These are phyloP conservation scores for Neonectria hederae DNA, from an alignment of 2,329 filamentous ascomycete species.

Conservation along the genomic window DNA sequence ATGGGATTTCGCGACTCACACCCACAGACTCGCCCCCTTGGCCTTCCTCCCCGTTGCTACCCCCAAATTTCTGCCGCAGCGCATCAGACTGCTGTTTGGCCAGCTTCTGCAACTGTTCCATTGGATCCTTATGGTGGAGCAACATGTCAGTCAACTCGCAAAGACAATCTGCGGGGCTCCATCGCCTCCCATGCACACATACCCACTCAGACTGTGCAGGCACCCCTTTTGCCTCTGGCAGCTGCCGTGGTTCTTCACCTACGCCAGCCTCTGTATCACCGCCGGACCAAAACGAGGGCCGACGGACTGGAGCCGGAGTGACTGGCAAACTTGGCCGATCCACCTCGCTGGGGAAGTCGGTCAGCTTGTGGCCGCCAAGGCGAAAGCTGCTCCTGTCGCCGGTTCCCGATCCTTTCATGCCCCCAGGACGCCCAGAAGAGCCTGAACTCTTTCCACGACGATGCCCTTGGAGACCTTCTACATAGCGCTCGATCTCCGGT, in stretches of 20 bases:
- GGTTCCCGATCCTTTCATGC: conserved; percentile 26
- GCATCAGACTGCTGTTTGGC: conserved; percentile 72
- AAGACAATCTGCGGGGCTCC: conserved; percentile 61
- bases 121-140: conserved; percentile 70
- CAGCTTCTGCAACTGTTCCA: conserved; percentile 74
- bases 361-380: conserved; percentile 69
- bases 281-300: conserved; percentile 73
- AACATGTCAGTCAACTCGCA: conserved; percentile 66
- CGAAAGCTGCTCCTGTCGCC: conserved; percentile 23
- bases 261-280: conserved; percentile 52
- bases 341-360: conserved; percentile 84
- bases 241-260: conserved; percentile 64
- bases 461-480: conserved; percentile 77
- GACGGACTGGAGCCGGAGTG: conserved; percentile 82
- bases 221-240: conserved; percentile 84
- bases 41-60: conserved; percentile 42
- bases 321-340: conserved; percentile 91
- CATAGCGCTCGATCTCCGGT: conserved; percentile 87
- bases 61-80: conserved; percentile 63
- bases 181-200: conserved; percentile 71
- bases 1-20: conserved; percentile 56
- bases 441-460: conserved; percentile 50
- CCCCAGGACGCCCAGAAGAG: conserved; percentile 25
- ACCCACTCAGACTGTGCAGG: conserved; percentile 93
- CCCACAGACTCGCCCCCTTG: conserved; percentile 36